A percentile compares a stretch with the other conserved stretches of the same genome.
phyloP scores from a whole-genome alignment of 2,329 filamentous ascomycete genomes.

The Hirsutella rhossiliensis region DNA sequence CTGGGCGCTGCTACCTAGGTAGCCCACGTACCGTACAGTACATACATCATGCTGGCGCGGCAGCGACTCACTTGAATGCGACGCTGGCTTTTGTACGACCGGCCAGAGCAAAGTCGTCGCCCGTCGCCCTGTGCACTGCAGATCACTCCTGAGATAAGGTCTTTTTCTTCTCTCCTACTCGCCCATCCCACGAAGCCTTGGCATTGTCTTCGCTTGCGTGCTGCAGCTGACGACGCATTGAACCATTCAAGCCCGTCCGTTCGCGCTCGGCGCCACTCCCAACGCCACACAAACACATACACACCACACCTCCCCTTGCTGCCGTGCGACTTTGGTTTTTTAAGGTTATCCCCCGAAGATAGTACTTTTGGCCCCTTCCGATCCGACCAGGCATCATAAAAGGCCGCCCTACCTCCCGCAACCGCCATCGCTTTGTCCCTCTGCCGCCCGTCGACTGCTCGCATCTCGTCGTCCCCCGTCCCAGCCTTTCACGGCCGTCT shows the following conservation, averaged over 20 bases:
- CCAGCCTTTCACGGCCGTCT: neutral
- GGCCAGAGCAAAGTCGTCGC: too few species aligned
- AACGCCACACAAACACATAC: neutral
- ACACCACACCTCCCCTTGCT: too few species aligned
- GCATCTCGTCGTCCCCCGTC: neutral
- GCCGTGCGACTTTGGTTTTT: slow-evolving; percentile 1
- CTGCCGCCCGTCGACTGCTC: neutral
- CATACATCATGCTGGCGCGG: too few species aligned
- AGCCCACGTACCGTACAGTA: too few species aligned
- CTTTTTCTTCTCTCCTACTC: neutral
- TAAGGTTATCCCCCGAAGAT: slow-evolving; percentile 5
- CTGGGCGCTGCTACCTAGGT: too few species aligned
- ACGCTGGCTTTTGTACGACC: too few species aligned
- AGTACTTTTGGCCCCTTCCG: too few species aligned
- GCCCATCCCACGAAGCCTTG: neutral
- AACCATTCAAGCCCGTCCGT: slow-evolving; percentile 1
- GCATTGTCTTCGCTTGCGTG: neutral
- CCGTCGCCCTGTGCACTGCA: too few species aligned
- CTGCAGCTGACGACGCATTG: slow-evolving; percentile 4
- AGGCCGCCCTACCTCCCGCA: neutral
- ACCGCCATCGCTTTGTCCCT: neutral
- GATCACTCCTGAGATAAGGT: neutral
- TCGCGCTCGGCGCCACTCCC: neutral
- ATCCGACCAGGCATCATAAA: neutral
- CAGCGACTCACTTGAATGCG: too few species aligned